Evolutionary conservation across 1,284 basidiomycete species (phyloP).

Genomic region (Cryptococcus floricola): DNA sequence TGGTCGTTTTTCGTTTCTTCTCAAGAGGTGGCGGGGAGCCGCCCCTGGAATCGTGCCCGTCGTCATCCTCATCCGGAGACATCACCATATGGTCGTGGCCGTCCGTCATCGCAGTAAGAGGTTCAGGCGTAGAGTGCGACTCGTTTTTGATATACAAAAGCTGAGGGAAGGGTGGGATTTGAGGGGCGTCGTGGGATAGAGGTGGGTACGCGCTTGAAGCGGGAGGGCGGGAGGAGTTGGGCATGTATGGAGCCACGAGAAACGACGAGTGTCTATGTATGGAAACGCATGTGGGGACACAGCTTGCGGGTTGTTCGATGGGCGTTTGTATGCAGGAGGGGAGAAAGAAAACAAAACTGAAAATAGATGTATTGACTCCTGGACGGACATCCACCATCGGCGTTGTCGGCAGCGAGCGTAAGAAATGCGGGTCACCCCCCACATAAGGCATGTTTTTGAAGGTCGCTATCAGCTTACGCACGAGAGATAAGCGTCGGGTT

Average conservation of each 20-base stretch:
- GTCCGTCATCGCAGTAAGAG: background rate
- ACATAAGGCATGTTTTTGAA: too few relatives aligned
- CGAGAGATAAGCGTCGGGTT: too few relatives aligned
- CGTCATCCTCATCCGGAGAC: slow-evolving; percentile 27
- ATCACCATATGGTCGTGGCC: slow-evolving; percentile 12
- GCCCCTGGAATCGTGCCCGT: slow-evolving; percentile 7
- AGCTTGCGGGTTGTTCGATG: background rate
- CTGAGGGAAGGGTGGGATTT: slow-evolving; percentile 38
- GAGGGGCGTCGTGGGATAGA: slow-evolving; percentile 21
- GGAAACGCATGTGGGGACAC: background rate
- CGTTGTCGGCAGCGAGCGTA: too few relatives aligned
- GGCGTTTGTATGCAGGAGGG: background rate
- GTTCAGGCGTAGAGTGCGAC: slow-evolving; percentile 5
- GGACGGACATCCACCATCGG: too few relatives aligned
- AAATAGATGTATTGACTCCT: background rate
- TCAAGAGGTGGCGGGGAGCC: slow-evolving; percentile 1
- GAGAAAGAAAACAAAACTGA: background rate
- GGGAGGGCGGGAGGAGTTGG: slow-evolving; percentile 23
- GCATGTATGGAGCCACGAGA: background rate
- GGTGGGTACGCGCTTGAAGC: slow-evolving; percentile 29
- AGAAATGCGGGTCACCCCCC: too few relatives aligned
- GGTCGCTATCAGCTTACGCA: too few relatives aligned
- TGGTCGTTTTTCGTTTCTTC: slow-evolving; percentile 38
- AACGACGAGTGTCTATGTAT: background rate
- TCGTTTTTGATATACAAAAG: slow-evolving; percentile 31